phyloP scores from a whole-genome alignment of 257 asterid species.

The Nyctanthes arbortristis region DNA sequence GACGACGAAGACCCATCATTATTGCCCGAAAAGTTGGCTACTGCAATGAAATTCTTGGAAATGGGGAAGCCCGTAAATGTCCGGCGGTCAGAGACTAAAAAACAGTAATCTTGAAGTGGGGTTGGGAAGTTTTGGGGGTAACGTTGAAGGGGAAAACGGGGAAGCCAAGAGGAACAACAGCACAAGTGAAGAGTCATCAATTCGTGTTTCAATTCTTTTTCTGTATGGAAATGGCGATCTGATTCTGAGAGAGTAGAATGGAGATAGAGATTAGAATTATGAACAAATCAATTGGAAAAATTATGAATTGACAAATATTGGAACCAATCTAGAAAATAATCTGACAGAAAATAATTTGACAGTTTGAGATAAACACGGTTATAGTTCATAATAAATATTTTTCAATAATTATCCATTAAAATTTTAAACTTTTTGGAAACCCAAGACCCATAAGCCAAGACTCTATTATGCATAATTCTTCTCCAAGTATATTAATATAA shows the following conservation, averaged over 20 bases:
- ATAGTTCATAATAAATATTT: too few species aligned
- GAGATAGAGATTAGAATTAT: slow-evolving; percentile 48
- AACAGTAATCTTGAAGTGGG: slow-evolving; percentile 27
- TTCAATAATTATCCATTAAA: too few species aligned
- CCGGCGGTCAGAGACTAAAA: slow-evolving; percentile 24
- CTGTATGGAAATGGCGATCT: not conserved
- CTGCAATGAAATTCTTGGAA: slow-evolving; percentile 20
- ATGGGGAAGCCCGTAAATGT: slow-evolving; percentile 16
- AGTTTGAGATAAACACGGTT: too few species aligned
- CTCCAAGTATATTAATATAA: too few species aligned
- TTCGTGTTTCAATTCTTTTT: not conserved
- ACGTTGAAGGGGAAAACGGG: slow-evolving; percentile 24
- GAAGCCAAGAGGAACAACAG: slow-evolving; percentile 33
- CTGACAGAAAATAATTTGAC: too few species aligned
- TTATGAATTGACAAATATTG: too few species aligned
- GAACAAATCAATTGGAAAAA: too few species aligned
- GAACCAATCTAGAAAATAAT: too few species aligned
- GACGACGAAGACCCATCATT: slow-evolving; percentile 39
- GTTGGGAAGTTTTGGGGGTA: not conserved
- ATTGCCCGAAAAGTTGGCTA: slow-evolving; percentile 20
- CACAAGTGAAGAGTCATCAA: slow-evolving; percentile 57
- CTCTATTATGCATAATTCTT: too few species aligned
- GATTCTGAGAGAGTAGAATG: not conserved
- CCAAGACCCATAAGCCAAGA: too few species aligned
- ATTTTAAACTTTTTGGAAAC: too few species aligned